phyloP scores from a whole-genome alignment of 805 yeast genomes.

The Yamadazyma sp. region DNA sequence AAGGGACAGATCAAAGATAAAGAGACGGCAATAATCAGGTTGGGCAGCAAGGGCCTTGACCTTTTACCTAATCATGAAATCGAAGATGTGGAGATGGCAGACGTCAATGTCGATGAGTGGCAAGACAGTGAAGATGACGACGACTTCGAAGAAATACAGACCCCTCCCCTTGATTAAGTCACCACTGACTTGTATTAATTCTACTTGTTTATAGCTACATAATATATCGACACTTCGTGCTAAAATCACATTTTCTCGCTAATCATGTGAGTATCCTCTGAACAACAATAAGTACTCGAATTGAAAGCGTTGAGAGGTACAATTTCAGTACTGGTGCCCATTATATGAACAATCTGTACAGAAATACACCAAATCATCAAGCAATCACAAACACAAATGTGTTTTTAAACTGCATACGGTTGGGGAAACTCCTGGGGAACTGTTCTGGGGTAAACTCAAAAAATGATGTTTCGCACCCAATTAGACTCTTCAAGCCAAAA shows the following conservation, averaged over 20 bases:
- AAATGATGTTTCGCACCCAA: background rate
- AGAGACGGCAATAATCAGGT: conserved; percentile 72
- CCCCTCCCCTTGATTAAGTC: conserved; percentile 10
- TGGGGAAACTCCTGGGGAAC: too few species aligned
- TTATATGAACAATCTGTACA: too few species aligned
- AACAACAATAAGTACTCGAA: too few species aligned
- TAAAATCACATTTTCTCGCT: too few species aligned
- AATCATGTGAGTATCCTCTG: too few species aligned
- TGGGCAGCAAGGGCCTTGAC: conserved; percentile 62
- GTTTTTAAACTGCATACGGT: too few species aligned
- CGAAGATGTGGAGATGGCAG: conserved; percentile 49
- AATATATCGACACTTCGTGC: too few species aligned
- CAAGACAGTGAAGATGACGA: conserved; percentile 59
- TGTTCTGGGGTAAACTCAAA: too few species aligned
- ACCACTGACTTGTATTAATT: background rate
- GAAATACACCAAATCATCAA: too few species aligned
- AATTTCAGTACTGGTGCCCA: too few species aligned
- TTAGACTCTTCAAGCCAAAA: conserved; percentile 7
- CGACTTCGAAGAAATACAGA: conserved; percentile 27
- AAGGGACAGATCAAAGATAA: conserved; percentile 86
- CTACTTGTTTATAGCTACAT: conserved; percentile 7
- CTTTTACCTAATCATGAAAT: conserved; percentile 85
- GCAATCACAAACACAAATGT: too few species aligned
- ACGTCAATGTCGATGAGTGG: conserved; percentile 59
- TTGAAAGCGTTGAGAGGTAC: too few species aligned